Evolutionary conservation across 192 early-diverging fungal genomes (phyloP).

Genomic region (Funneliformis mosseae): DNA sequence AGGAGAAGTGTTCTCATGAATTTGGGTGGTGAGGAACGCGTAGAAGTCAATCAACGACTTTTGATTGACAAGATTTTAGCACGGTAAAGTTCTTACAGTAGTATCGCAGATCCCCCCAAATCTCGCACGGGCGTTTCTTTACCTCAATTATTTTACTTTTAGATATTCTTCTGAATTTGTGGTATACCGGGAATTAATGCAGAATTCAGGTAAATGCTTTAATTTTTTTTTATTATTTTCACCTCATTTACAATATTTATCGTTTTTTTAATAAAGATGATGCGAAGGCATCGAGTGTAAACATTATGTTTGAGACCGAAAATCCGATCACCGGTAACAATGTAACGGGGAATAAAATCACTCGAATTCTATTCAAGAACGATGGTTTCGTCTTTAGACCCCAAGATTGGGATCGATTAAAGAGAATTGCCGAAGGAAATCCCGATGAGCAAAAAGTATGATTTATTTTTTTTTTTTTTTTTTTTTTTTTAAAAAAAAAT

Average conservation of each 20-base stretch:
- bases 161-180: conserved; percentile 86
- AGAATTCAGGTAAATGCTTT: conserved; percentile 56
- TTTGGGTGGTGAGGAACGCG: conserved; percentile 61
- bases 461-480: too few species aligned
- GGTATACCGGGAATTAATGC: conserved; percentile 79
- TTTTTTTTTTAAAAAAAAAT: too few species aligned
- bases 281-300: conserved; percentile 60
- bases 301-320: conserved; percentile 63
- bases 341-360: conserved; percentile 44
- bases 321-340: conserved; percentile 36
- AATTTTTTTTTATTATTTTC: neutral
- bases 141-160: neutral
- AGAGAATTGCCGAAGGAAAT: conserved; percentile 91
- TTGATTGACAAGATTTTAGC: conserved; percentile 92
- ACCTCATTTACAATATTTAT: neutral
- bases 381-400: conserved; percentile 81
- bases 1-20: conserved; percentile 51
- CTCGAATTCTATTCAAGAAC: conserved; percentile 69
- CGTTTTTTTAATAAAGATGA: conserved; percentile 62
- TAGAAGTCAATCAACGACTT: conserved; percentile 83
- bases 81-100: conserved; percentile 46
- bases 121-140: too few species aligned
- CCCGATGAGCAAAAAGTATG: conserved; percentile 72
- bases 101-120: too few species aligned
- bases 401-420: conserved; percentile 81